These are phyloP conservation scores for Bruguiera gymnorhiza DNA, from an alignment of 345 rosid species.

Conservation along the genomic window DNA sequence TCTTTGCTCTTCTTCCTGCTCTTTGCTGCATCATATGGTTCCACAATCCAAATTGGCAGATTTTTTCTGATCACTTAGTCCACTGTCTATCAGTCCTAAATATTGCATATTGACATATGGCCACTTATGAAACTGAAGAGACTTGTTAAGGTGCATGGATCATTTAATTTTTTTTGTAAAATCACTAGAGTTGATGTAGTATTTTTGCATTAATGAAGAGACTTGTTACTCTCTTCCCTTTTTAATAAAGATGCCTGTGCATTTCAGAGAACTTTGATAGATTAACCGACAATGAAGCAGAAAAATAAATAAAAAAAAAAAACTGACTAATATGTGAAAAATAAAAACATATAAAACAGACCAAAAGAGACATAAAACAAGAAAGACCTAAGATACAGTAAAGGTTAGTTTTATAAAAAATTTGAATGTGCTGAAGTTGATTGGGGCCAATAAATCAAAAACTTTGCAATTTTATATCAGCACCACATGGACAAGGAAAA, in stretches of 20 bases:
- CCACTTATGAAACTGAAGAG: background rate
- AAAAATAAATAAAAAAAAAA: background rate
- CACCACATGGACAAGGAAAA: too few species aligned
- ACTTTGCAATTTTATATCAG: too few species aligned
- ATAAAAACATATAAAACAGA: background rate
- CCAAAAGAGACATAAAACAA: background rate
- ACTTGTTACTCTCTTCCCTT: slow-evolving; percentile 36
- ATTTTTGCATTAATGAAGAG: slow-evolving; percentile 43
- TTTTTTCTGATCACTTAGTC: slow-evolving; percentile 8
- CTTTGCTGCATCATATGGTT: slow-evolving; percentile 14
- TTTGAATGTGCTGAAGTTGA: background rate
- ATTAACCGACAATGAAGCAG: background rate
- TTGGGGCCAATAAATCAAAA: too few species aligned
- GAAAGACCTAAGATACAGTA: background rate
- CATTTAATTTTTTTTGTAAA: slow-evolving; percentile 12
- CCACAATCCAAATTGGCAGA: slow-evolving; percentile 38
- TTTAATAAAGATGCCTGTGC: slow-evolving; percentile 28
- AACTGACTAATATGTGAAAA: background rate
- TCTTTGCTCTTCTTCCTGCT: background rate
- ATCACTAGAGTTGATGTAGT: slow-evolving; percentile 19
- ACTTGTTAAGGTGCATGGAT: slow-evolving; percentile 16
- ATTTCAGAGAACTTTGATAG: background rate
- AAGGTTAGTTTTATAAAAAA: background rate
- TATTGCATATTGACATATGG: background rate
- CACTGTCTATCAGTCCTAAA: background rate